Evolutionary conservation across 371 early-diverging fungal genomes (phyloP), one percentile per base, ranked within the genome.

Genomic region (Syncephalastrum monosporum): DNA sequence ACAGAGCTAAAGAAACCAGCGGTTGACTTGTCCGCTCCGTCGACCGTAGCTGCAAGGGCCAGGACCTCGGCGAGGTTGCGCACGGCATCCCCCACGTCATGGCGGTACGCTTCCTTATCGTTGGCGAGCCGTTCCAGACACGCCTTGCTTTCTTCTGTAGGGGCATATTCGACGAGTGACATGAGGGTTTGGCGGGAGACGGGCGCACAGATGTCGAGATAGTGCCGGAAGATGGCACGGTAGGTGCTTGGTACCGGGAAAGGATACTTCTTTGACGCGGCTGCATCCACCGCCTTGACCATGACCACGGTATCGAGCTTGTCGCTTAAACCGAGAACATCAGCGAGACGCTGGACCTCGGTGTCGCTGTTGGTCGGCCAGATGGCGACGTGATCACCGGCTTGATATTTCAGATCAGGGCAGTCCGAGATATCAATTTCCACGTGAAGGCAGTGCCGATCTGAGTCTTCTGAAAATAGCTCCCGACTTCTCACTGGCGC

Each of bases 321-420:
- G 43, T 83, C 81, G 0, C 63, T 47, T 55, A 95, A 67, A 16
- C 82, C 81, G 25, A 94, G 76, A 2, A 84, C 82, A 3, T 64
- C 42, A 16, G 90, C 88, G 17, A 92, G 58, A 25, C 82, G 73
- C 6, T 63, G 53, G 3, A 96, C 92, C 57, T 92, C 89, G 38
- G 72, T 71, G 21, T 90, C 91, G 43, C 86, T 79, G 70, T 97
- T 98, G 19, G 85, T 79, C 2, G 97, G 91, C 85, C 88, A 96
- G 48, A 98, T 79, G n/a, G 94, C 97, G 55, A 96, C 80, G 63
- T 98, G 98, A 65, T 98, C 99, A 49, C 99, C 99, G 8, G 96
- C 81, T 54, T 89, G 83, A 64, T 98, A 97, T 21, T 67, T 74
- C 57, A 97, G 67, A 4, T 38, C 51, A 23, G 89, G 91, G 15